Evolutionary conservation across 352 stramenopile genomes (phyloP).

Genomic region (Globisporangium rhizosaccharum): DNA sequence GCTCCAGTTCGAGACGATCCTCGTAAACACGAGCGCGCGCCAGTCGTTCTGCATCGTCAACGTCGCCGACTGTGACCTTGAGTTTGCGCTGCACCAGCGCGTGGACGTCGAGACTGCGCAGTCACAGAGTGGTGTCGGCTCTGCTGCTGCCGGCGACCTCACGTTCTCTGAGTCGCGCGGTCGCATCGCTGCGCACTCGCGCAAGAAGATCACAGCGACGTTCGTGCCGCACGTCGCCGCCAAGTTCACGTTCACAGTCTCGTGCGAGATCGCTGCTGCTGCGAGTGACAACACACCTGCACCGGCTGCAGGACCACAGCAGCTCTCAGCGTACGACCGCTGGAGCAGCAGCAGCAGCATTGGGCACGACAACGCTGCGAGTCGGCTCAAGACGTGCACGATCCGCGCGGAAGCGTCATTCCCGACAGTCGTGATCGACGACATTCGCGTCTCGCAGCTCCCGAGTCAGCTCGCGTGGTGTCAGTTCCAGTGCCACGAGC

Average conservation of each 20-base stretch:
- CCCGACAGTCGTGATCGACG: constrained; percentile 79
- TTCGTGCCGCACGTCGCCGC: constrained; percentile 64
- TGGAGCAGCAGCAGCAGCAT: constrained; percentile 11
- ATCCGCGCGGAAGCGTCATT: constrained; percentile 80
- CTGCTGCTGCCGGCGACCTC: constrained; percentile 19
- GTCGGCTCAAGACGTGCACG: constrained; percentile 20
- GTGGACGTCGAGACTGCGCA: constrained; percentile 20
- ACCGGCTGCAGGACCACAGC: background rate
- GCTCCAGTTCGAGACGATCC: constrained; percentile 73
- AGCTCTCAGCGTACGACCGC: constrained; percentile 17
- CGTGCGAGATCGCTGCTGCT: constrained; percentile 29
- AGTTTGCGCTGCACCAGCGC: constrained; percentile 37
- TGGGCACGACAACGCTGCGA: background rate
- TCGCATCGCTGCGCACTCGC: constrained; percentile 64
- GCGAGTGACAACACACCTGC: constrained; percentile 5
- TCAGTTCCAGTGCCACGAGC: constrained; percentile 67
- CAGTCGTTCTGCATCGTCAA: constrained; percentile 70
- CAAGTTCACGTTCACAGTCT: constrained; percentile 67
- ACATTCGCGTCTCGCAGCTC: constrained; percentile 59
- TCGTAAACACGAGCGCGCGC: constrained; percentile 79
- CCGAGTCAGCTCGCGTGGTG: constrained; percentile 54
- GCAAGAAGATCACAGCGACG: constrained; percentile 72
- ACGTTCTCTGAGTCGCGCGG: constrained; percentile 59
- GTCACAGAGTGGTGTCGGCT: background rate
- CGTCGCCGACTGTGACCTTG: constrained; percentile 69